These are phyloP conservation scores for Thymus mandschuricus DNA, from an alignment of 257 asterid genomes.

Conservation along the genomic window DNA sequence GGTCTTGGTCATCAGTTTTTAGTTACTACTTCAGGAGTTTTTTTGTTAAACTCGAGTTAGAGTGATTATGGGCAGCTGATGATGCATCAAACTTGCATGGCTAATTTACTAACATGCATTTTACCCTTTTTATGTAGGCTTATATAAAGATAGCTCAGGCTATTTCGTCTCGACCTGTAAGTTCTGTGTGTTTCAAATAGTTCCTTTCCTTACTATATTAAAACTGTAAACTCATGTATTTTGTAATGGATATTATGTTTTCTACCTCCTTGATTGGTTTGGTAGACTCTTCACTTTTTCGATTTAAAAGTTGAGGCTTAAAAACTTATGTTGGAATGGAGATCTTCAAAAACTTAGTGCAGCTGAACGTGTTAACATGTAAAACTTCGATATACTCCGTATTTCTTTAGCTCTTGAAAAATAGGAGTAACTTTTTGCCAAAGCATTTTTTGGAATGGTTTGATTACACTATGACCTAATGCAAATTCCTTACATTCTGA, in stretches of 20 bases:
- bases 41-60: constrained; percentile 20
- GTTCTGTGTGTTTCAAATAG: constrained; percentile 38
- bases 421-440: neutral
- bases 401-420: neutral
- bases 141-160: constrained; percentile 98
- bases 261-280: neutral
- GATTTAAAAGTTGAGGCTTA: neutral
- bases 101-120: neutral
- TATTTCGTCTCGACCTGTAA: constrained; percentile 89
- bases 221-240: constrained; percentile 11
- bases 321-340: neutral
- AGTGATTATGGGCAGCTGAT: constrained; percentile 14
- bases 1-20: constrained; percentile 23
- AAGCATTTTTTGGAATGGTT: too few species aligned
- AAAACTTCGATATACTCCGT: neutral
- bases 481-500: too few species aligned
- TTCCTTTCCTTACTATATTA: constrained; percentile 10
- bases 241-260: constrained; percentile 8
- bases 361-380: too few species aligned
- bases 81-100: constrained; percentile 23
- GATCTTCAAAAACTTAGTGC: neutral
- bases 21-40: constrained; percentile 3
- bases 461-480: too few species aligned
- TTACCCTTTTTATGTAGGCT: constrained; percentile 59
- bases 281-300: neutral